Evolutionary conservation across 2,329 filamentous ascomycete species (phyloP).

Genomic region (Colletotrichum sp.): DNA sequence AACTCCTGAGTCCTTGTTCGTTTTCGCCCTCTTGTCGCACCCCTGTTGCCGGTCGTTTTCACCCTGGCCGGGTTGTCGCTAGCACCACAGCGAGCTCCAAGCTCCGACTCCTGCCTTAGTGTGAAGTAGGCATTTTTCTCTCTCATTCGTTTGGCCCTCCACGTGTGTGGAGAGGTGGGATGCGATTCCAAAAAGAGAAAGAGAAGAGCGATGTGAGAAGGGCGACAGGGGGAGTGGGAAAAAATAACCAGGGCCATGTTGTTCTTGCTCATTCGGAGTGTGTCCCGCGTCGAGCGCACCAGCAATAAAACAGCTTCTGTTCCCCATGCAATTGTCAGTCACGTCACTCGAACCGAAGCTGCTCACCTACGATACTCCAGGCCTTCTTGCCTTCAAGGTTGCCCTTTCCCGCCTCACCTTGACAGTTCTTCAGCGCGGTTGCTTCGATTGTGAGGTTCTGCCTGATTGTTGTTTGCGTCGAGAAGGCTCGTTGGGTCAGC

Average conservation of each 20-base stretch:
- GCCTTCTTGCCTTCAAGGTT: neutral
- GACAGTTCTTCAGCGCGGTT: neutral
- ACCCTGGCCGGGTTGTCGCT: slow-evolving; percentile 10
- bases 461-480: neutral
- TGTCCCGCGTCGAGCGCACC: slow-evolving; percentile 7
- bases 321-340: neutral
- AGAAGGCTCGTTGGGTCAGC: neutral
- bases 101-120: slow-evolving; percentile 3
- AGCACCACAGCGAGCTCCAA: slow-evolving; percentile 16
- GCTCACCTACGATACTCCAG: slow-evolving; percentile 11
- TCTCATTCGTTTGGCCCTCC: slow-evolving; percentile 11
- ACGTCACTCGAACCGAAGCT: neutral
- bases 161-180: slow-evolving; percentile 20
- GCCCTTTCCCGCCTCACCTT: neutral
- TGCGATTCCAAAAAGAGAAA: slow-evolving; percentile 17
- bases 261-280: slow-evolving; percentile 1
- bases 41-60: slow-evolving; percentile 13
- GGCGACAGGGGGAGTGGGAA: slow-evolving; percentile 5
- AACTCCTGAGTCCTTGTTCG: neutral
- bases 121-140: neutral
- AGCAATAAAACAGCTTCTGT: slow-evolving; percentile 10
- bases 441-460: neutral
- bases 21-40: slow-evolving; percentile 2
- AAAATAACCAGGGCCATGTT: slow-evolving; percentile 1
- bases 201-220: neutral